These are phyloP conservation scores for Blumeria graminis DNA, from an alignment of 2,329 filamentous ascomycete species.

Conservation along the genomic window DNA sequence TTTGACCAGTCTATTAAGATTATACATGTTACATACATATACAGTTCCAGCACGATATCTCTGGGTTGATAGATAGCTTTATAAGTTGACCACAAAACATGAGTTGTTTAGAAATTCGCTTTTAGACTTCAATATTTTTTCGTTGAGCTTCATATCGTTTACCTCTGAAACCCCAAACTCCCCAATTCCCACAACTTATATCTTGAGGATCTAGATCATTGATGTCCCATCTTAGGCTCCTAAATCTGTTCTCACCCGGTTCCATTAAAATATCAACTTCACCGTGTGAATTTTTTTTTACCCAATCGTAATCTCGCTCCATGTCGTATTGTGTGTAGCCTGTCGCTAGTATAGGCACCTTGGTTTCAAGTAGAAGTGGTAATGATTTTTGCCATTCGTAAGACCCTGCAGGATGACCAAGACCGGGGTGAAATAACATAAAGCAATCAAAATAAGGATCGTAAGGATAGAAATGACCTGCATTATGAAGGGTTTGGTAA, in stretches of 20 bases:
- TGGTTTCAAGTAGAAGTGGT: constrained; percentile 77
- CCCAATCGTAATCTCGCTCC: constrained; percentile 77
- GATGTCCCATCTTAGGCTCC: constrained; percentile 86
- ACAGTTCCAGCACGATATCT: no score
- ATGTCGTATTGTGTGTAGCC: constrained; percentile 93
- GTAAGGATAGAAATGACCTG: constrained; percentile 75
- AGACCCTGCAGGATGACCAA: constrained; percentile 79
- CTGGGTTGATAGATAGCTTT: no score
- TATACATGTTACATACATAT: no score
- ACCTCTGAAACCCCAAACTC: constrained; percentile 86
- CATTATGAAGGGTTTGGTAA: constrained; percentile 86
- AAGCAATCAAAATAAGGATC: constrained; percentile 98
- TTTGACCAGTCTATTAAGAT: no score
- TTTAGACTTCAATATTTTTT: background rate
- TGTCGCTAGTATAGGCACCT: constrained; percentile 79
- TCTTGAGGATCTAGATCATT: constrained; percentile 91
- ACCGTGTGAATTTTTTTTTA: constrained; percentile 59
- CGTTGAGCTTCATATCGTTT: constrained; percentile 44
- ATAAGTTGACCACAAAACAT: no score
- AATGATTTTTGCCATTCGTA: constrained; percentile 89
- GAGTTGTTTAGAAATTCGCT: no score
- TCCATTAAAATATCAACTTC: constrained; percentile 84
- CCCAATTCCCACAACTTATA: constrained; percentile 89
- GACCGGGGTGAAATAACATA: constrained; percentile 84
- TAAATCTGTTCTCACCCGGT: constrained; percentile 82